Conservation (phyloP, 2,329 filamentous ascomycete genomes). For the Grosmannia huntii region DNA sequence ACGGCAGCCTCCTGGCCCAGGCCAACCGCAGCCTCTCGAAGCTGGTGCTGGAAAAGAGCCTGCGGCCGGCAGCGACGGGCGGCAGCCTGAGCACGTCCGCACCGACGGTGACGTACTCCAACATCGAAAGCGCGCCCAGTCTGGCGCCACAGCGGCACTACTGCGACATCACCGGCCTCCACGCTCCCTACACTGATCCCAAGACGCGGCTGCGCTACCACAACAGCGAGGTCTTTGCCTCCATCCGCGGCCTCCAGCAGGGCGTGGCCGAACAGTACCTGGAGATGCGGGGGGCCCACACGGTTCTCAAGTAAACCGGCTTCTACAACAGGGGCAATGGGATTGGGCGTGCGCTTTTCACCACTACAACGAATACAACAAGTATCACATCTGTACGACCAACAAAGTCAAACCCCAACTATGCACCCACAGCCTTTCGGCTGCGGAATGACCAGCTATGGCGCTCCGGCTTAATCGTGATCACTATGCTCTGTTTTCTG, state of each 20-base stretch:
- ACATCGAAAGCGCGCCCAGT: conserved; percentile 82
- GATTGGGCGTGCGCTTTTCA: neutral
- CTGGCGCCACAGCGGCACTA: conserved; percentile 77
- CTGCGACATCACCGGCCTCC: conserved; percentile 88
- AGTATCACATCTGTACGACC: conserved; percentile 54
- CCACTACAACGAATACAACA: neutral
- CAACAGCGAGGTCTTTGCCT: conserved; percentile 79
- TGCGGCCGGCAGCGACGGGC: conserved; percentile 24
- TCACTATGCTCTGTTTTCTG: conserved; percentile 56
- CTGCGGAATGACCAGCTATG: conserved; percentile 61
- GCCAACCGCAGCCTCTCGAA: conserved; percentile 77
- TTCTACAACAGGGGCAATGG: neutral
- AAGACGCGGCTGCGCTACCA: conserved; percentile 91
- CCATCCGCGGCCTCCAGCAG: conserved; percentile 69
- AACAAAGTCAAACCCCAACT: conserved; percentile 94
- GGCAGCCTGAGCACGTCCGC: conserved; percentile 27
- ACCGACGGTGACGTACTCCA: conserved; percentile 79
- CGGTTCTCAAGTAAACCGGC: conserved; percentile 64
- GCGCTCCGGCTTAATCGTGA: conserved; percentile 99
- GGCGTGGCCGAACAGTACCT: conserved; percentile 78
- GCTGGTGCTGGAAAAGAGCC: conserved; percentile 75
- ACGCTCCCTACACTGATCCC: conserved; percentile 85
- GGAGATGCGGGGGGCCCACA: conserved; percentile 82
- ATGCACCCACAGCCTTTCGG: conserved; percentile 73
- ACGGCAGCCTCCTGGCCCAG: conserved; percentile 47